Conservation (phyloP, 805 yeast species). For the Lachancea kluyveri region DNA sequence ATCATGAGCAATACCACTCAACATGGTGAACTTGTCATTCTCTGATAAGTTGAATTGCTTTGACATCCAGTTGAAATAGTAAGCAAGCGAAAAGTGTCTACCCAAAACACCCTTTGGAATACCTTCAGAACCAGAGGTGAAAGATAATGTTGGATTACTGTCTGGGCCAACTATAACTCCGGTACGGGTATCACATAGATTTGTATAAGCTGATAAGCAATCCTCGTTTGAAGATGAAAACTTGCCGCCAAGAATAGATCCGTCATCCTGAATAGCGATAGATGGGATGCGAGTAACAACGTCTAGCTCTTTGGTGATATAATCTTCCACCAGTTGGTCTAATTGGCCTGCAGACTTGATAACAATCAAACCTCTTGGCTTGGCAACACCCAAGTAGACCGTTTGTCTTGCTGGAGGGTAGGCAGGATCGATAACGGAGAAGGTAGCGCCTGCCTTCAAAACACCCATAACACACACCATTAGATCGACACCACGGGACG, state of each 20-base stretch:
- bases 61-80: slow-evolving; percentile 99
- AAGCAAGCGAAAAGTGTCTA: slow-evolving; percentile 93
- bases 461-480: slow-evolving; percentile 98
- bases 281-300: slow-evolving; percentile 72
- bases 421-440: slow-evolving; percentile 97
- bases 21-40: slow-evolving; percentile 90
- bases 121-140: slow-evolving; percentile 98
- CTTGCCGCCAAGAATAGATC: slow-evolving; percentile 58
- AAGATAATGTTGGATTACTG: slow-evolving; percentile 91
- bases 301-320: slow-evolving; percentile 63
- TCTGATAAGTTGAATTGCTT: slow-evolving; percentile 69
- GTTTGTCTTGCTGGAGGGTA: slow-evolving; percentile 98
- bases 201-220: slow-evolving; percentile 41
- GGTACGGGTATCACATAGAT: slow-evolving; percentile 51
- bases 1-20: slow-evolving; percentile 98
- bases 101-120: slow-evolving; percentile 98
- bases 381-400: slow-evolving; percentile 85
- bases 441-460: slow-evolving; percentile 96
- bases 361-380: slow-evolving; percentile 86
- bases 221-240: slow-evolving; percentile 35
- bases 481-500: slow-evolving; percentile 94
- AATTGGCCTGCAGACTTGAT: slow-evolving; percentile 84
- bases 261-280: slow-evolving; percentile 71
- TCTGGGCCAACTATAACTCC: slow-evolving; percentile 97
- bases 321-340: slow-evolving; percentile 71